phyloP scores from a whole-genome alignment of 768 basidiomycete species.

The Tylopilus sp. region DNA sequence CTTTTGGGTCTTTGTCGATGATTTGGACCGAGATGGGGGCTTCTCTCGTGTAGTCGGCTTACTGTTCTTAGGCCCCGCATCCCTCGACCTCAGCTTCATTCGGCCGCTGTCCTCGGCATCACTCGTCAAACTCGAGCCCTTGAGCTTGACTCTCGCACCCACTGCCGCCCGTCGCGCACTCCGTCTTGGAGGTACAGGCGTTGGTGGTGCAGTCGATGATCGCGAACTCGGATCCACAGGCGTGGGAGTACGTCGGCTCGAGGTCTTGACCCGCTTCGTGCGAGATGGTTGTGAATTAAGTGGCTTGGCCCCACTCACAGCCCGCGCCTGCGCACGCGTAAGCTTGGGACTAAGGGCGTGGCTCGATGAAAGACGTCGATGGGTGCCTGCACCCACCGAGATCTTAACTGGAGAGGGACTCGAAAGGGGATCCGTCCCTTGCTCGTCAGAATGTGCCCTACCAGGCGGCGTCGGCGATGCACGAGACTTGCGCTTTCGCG shows the following conservation, averaged over 20 bases:
- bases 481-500: slow-evolving; percentile 27
- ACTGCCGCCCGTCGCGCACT: slow-evolving; percentile 26
- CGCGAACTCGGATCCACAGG: slow-evolving; percentile 11
- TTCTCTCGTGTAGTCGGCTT: slow-evolving; percentile 3
- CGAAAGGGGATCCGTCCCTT: slow-evolving; percentile 15
- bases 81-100: slow-evolving; percentile 22
- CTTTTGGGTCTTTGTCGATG: slow-evolving; percentile 9
- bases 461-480: slow-evolving; percentile 2
- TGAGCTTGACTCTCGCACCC: slow-evolving; percentile 11
- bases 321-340: slow-evolving; percentile 16
- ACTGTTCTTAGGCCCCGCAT: slow-evolving; percentile 6
- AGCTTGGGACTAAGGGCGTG: slow-evolving; percentile 1
- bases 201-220: slow-evolving; percentile 13
- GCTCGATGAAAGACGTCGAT: slow-evolving; percentile 2
- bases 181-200: slow-evolving; percentile 22
- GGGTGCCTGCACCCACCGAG: slow-evolving; percentile 7
- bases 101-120: slow-evolving; percentile 7
- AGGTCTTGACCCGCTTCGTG: slow-evolving; percentile 17
- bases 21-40: slow-evolving; percentile 9
- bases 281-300: neutral
- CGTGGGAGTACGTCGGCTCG: slow-evolving; percentile 23
- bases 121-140: slow-evolving; percentile 2
- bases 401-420: slow-evolving; percentile 32
- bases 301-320: neutral
- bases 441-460: slow-evolving; percentile 8